These are phyloP conservation scores for Aspergillus haitiensis DNA, from an alignment of 495 filamentous ascomycete species.

Conservation along the genomic window DNA sequence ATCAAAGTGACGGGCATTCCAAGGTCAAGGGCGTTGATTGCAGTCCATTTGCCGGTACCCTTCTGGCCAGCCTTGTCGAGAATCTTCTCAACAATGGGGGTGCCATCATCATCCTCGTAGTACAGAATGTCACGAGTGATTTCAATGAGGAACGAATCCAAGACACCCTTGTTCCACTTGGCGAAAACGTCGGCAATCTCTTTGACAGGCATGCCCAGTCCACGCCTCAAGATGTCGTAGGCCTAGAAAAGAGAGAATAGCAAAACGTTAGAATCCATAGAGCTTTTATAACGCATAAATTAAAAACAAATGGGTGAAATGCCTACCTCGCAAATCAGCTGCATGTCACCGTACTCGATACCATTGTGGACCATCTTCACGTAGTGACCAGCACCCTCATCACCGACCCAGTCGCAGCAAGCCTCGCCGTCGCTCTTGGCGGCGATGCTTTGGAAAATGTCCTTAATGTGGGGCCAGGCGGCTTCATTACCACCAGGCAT, in stretches of 20 bases:
- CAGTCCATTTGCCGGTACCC: slow-evolving; percentile 99
- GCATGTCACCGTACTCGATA: slow-evolving; percentile 99
- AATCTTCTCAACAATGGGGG: slow-evolving; percentile 94
- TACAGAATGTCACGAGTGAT: slow-evolving; percentile 98
- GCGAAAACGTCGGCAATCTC: slow-evolving; percentile 93
- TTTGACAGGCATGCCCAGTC: slow-evolving; percentile 77
- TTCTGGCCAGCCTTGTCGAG: slow-evolving; percentile 98
- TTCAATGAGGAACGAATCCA: slow-evolving; percentile 99
- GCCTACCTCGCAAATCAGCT: slow-evolving; percentile 93
- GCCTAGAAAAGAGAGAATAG: slow-evolving; percentile 56
- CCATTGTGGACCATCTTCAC: slow-evolving; percentile 99
- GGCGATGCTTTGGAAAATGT: slow-evolving; percentile 95
- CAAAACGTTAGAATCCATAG: background rate
- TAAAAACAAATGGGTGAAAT: background rate
- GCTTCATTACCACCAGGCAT: slow-evolving; percentile 99
- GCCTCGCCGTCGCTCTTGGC: slow-evolving; percentile 96
- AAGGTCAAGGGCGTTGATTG: slow-evolving; percentile 96
- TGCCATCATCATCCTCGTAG: slow-evolving; percentile 92
- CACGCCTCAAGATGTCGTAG: slow-evolving; percentile 99
- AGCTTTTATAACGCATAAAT: too few species aligned
- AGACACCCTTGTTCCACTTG: slow-evolving; percentile 97
- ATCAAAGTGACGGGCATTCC: slow-evolving; percentile 99
- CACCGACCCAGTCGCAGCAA: slow-evolving; percentile 99
- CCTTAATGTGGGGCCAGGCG: slow-evolving; percentile 98
- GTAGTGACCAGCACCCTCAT: slow-evolving; percentile 98